Evolutionary conservation across 371 early-diverging fungal genomes (phyloP).

Genomic region (Mortierella sp.): DNA sequence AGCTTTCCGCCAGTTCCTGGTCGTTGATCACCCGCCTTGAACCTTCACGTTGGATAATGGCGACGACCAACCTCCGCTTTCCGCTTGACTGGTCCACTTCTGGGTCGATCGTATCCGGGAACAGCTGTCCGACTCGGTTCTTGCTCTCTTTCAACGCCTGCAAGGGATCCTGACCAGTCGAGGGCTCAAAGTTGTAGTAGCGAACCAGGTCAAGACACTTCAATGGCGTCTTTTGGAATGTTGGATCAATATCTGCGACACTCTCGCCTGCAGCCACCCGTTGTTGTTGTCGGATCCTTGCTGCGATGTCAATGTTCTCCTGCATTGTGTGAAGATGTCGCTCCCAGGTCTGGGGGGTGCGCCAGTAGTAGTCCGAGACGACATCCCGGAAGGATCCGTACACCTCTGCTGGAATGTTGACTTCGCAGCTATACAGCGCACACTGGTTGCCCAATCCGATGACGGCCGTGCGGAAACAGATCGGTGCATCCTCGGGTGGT

Average conservation of each 20-base stretch:
- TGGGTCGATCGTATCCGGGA: constrained; percentile 45
- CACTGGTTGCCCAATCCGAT: constrained; percentile 65
- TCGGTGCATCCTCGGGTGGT: constrained; percentile 51
- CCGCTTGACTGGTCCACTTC: constrained; percentile 21
- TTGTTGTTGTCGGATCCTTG: not conserved
- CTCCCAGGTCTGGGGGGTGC: constrained; percentile 13
- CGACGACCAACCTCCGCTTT: constrained; percentile 33
- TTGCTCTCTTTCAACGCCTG: not conserved
- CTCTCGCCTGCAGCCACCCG: not conserved
- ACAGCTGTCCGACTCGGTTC: constrained; percentile 24
- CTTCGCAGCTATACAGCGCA: constrained; percentile 60
- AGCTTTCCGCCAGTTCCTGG: constrained; percentile 33
- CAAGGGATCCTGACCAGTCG: not conserved
- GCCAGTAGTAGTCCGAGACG: constrained; percentile 36
- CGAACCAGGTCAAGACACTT: constrained; percentile 31
- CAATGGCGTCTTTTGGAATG: not conserved
- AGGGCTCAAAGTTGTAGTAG: constrained; percentile 42
- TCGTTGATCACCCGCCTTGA: constrained; percentile 33
- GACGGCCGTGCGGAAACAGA: constrained; percentile 65
- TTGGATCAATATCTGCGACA: not conserved
- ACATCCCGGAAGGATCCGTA: constrained; percentile 56
- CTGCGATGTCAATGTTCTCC: not conserved
- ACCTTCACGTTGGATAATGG: constrained; percentile 35
- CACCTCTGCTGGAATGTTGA: constrained; percentile 55
- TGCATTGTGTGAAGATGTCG: constrained; percentile 5